Conservation (phyloP, 345 rosid species). For the Durio zibethinus region DNA sequence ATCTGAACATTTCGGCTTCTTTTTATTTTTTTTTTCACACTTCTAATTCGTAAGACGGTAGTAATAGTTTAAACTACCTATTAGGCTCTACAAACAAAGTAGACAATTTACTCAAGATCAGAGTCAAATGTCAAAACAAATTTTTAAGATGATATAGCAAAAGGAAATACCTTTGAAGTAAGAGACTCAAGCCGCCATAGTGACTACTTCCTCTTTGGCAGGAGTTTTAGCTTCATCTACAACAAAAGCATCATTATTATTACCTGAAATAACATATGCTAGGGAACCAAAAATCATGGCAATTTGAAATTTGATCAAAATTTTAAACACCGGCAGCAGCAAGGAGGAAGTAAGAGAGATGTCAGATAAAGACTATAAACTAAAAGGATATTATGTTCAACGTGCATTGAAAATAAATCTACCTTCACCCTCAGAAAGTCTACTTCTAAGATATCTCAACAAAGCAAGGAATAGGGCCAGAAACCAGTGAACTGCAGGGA, state of each 20-base stretch:
- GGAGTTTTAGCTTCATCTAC: conserved; percentile 57
- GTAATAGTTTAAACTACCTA: neutral
- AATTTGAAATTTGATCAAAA: conserved; percentile 12
- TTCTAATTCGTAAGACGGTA: too few species aligned
- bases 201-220: conserved; percentile 51
- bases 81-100: neutral
- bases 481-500: conserved; percentile 68
- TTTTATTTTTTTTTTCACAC: too few species aligned
- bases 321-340: neutral
- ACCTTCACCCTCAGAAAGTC: conserved; percentile 78
- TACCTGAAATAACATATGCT: neutral
- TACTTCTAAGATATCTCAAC: conserved; percentile 76
- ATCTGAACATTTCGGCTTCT: too few species aligned
- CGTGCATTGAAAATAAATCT: conserved; percentile 5
- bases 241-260: neutral
- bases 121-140: neutral
- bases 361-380: conserved; percentile 4
- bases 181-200: conserved; percentile 75
- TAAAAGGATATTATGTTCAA: neutral
- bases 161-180: conserved; percentile 62
- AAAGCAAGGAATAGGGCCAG: conserved; percentile 87
- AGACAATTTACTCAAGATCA: too few species aligned
- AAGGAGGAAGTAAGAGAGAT: conserved; percentile 3
- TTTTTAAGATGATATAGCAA: neutral
- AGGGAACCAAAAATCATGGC: neutral